phyloP scores from a whole-genome alignment of 805 yeast species.

The Candida awuae region DNA sequence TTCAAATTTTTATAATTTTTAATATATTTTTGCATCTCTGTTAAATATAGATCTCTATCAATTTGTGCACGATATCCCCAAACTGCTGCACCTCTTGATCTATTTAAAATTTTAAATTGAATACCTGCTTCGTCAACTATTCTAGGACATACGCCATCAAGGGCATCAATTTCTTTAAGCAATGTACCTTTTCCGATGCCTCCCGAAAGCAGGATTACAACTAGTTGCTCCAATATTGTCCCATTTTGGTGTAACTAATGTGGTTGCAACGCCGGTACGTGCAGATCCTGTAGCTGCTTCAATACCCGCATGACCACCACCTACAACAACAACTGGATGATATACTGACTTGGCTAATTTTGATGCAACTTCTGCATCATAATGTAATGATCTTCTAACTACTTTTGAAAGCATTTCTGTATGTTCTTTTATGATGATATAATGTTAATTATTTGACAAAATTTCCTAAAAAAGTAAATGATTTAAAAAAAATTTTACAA shows the following conservation, averaged over 20 bases:
- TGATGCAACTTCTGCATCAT: slow-evolving; percentile 9
- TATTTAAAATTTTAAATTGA: slow-evolving; percentile 78
- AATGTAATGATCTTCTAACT: slow-evolving; percentile 9
- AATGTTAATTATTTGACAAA: background rate
- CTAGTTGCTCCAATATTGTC: slow-evolving; percentile 86
- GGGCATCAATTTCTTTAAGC: slow-evolving; percentile 86
- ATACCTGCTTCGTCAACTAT: slow-evolving; percentile 92
- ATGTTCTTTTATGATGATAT: background rate
- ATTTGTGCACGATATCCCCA: slow-evolving; percentile 99
- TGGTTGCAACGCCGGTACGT: slow-evolving; percentile 63
- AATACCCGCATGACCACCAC: slow-evolving; percentile 99
- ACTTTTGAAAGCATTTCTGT: slow-evolving; percentile 3
- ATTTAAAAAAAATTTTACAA: background rate
- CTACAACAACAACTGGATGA: slow-evolving; percentile 74
- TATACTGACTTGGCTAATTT: slow-evolving; percentile 1
- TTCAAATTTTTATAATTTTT: slow-evolving; percentile 46
- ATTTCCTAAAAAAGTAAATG: background rate
- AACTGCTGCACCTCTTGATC: slow-evolving; percentile 89
- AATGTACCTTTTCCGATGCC: slow-evolving; percentile 97
- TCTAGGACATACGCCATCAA: slow-evolving; percentile 83
- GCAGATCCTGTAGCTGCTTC: slow-evolving; percentile 96
- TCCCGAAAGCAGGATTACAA: slow-evolving; percentile 94
- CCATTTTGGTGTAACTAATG: slow-evolving; percentile 68
- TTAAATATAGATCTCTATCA: slow-evolving; percentile 70
- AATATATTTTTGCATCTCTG: slow-evolving; percentile 70